These are phyloP conservation scores for Aspergillus baeticus DNA, from an alignment of 495 filamentous ascomycete species.

Conservation along the genomic window DNA sequence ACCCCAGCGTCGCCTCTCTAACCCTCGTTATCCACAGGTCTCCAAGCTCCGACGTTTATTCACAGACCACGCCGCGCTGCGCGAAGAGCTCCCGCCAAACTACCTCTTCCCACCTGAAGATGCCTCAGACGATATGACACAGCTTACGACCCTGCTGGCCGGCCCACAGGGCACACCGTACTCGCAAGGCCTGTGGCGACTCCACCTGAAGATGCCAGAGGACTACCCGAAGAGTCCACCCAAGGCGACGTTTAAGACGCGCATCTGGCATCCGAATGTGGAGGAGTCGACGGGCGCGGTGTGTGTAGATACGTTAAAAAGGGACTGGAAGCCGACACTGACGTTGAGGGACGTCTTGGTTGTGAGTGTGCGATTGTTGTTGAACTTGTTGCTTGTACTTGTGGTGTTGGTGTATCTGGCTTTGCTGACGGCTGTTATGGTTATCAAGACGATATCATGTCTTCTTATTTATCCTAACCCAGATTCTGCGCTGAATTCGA, in stretches of 20 bases:
- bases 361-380: constrained; percentile 33
- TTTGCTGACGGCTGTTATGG: background rate
- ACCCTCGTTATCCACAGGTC: constrained; percentile 18
- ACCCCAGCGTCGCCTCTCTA: background rate
- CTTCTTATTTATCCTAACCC: constrained; percentile 73
- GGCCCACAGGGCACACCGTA: constrained; percentile 68
- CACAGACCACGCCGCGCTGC: constrained; percentile 62
- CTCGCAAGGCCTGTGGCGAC: constrained; percentile 55
- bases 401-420: no score
- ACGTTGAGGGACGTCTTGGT: constrained; percentile 64
- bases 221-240: constrained; percentile 66
- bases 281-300: constrained; percentile 64
- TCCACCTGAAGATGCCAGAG: constrained; percentile 62
- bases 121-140: constrained; percentile 56
- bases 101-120: constrained; percentile 58
- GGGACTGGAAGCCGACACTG: constrained; percentile 62
- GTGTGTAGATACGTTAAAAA: constrained; percentile 71
- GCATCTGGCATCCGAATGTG: constrained; percentile 73
- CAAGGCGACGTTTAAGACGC: constrained; percentile 65
- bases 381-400: no score
- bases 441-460: constrained; percentile 61
- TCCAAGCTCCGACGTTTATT: constrained; percentile 62
- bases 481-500: constrained; percentile 66
- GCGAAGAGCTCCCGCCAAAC: constrained; percentile 61
- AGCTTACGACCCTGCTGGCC: constrained; percentile 57